phyloP scores from a whole-genome alignment of 345 rosid species.

The Isatis tinctoria region DNA sequence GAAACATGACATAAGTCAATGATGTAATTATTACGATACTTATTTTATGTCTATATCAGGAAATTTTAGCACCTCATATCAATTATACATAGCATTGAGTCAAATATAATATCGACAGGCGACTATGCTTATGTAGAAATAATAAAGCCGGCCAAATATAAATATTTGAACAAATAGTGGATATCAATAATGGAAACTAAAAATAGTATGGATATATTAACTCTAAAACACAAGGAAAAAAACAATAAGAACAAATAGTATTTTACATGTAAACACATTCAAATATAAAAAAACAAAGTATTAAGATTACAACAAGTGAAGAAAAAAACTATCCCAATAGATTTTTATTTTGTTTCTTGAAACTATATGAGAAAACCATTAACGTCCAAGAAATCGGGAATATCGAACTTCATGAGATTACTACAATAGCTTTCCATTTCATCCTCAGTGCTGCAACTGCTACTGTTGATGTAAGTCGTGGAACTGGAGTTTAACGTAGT shows the following conservation, averaged over 20 bases:
- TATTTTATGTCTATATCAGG: constrained; percentile 27
- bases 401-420: constrained; percentile 51
- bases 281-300: neutral
- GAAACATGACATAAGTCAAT: constrained; percentile 35
- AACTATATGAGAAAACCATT: constrained; percentile 49
- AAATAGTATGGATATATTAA: too few relatives aligned
- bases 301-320: neutral
- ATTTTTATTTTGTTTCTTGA: neutral
- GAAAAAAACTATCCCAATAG: neutral
- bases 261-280: constrained; percentile 23
- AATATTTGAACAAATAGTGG: constrained; percentile 14
- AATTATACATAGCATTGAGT: constrained; percentile 6
- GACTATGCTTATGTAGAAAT: constrained; percentile 17
- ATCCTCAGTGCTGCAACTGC: constrained; percentile 57
- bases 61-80: constrained; percentile 27
- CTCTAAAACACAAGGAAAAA: neutral
- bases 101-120: constrained; percentile 5
- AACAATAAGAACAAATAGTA: neutral
- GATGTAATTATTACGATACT: constrained; percentile 1
- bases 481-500: constrained; percentile 59
- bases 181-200: constrained; percentile 31
- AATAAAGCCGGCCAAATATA: constrained; percentile 20
- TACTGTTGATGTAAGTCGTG: constrained; percentile 40
- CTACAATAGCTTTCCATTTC: constrained; percentile 80
- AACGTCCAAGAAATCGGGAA: constrained; percentile 55